Evolutionary conservation across 352 stramenopile genomes (phyloP), one percentile per base, ranked within the genome.

Genomic region (Globisporangium takayamanum): DNA sequence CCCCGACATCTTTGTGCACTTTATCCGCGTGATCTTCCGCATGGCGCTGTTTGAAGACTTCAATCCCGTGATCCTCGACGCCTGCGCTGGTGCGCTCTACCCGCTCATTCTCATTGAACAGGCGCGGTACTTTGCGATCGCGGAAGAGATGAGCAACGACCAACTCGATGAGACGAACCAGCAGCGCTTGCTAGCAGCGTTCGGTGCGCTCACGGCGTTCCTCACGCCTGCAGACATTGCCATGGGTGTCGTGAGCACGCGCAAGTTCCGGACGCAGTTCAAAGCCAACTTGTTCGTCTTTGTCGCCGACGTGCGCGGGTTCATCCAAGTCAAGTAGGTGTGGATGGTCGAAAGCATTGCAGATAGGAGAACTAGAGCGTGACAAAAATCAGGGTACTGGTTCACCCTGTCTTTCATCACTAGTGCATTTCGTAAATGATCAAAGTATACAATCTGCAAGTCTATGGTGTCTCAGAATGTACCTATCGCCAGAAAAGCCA

Each of bases 211-310:
- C 28, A 90, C 73, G 16, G 69, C 76, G 48, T 90, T 89, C 61
- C 59, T 94, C 52, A 71, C 71, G 7, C 72, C 78, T 33, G 75
- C 66, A 2, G 78, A 92, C 47, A 72, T 87, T 33, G 69, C 76
- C 10, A 91, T 77, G 67, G 75, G 74, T 53, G 78, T 71, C 15
- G 76, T 67, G 12, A 80, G 57, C 22, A 89, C 84, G 30, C 78
- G 84, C 30, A 90, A 88, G 64, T 76, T 87, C 65, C 78, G 82
- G 14, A 72, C 72, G 41, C 66, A 78, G 59, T 92, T 94, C 66
- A 94, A 94, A 64, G 82, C 66, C n/a, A 85, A 89, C 33, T 60
- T 92, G 48, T 92, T 89, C 54, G 70, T 76, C 16, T 94, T 94
- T 55, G 82, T 92, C 22, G 80, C 78, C 49, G 80, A 92, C 36